Evolutionary conservation across 1,139 yeast genomes (phyloP).

Genomic region (Candida buenavistaensis): DNA sequence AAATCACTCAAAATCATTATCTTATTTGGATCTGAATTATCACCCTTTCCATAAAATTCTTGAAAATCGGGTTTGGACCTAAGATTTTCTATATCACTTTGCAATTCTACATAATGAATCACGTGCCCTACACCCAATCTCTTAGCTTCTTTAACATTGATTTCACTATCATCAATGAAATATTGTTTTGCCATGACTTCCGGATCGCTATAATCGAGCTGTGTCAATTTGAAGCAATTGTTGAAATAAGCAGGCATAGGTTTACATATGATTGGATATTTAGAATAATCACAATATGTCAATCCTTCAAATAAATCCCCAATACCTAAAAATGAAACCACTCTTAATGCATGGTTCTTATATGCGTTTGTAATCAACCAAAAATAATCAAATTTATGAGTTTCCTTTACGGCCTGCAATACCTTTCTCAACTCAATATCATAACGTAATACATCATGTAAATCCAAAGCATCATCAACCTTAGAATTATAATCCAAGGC

Average conservation of each 20-base stretch:
- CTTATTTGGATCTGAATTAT: conserved; percentile 25
- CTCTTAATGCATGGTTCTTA: conserved; percentile 81
- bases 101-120: conserved; percentile 58
- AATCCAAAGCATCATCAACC: conserved; percentile 91
- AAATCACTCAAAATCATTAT: conserved; percentile 34
- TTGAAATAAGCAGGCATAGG: conserved; percentile 63
- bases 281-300: conserved; percentile 82
- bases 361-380: conserved; percentile 97
- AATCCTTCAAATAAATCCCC: conserved; percentile 93
- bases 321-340: conserved; percentile 73
- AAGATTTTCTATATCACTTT: conserved; percentile 38
- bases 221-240: conserved; percentile 65
- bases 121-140: conserved; percentile 53
- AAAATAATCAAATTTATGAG: conserved; percentile 36
- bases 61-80: conserved; percentile 28
- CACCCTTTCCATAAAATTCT: conserved; percentile 37
- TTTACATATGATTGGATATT: conserved; percentile 73
- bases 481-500: conserved; percentile 84
- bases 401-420: conserved; percentile 44
- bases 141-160: conserved; percentile 59
- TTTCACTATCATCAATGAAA: conserved; percentile 82
- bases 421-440: conserved; percentile 52
- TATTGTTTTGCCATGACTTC: conserved; percentile 32
- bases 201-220: conserved; percentile 50
- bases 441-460: conserved; percentile 70